Conservation (phyloP, 768 basidiomycete genomes). For the Candolleomyces eurysporus region DNA sequence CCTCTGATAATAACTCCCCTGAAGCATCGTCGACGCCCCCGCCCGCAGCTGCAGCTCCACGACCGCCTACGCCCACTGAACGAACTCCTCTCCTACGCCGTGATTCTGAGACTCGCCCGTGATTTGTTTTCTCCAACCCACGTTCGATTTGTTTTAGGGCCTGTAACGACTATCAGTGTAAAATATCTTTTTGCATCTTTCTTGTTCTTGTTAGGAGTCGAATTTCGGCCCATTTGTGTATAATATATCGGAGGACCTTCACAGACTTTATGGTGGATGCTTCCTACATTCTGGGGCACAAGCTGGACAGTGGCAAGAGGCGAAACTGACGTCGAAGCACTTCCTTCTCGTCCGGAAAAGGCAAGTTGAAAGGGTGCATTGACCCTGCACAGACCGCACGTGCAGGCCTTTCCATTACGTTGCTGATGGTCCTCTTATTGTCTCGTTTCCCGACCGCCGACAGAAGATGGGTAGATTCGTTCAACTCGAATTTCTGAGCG, state of each 20-base stretch:
- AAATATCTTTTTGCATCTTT: conserved; percentile 11
- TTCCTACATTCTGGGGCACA: not conserved
- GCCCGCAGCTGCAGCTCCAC: not conserved
- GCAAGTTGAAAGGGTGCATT: conserved; percentile 8
- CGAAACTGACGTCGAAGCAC: not conserved
- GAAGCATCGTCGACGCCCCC: not conserved
- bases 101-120: conserved; percentile 17
- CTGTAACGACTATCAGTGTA: conserved; percentile 10
- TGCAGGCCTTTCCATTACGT: not conserved
- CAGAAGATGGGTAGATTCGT: not conserved
- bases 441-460: conserved; percentile 14
- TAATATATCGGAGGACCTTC: conserved; percentile 3
- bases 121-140: conserved; percentile 9
- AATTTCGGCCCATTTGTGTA: not conserved
- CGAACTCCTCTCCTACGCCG: conserved; percentile 37
- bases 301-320: not conserved
- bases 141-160: no score
- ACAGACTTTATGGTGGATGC: not conserved
- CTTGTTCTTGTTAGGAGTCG: not conserved
- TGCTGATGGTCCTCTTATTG: conserved; percentile 21
- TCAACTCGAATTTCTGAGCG: no score
- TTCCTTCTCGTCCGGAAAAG: conserved; percentile 2
- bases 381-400: not conserved
- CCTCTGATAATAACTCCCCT: conserved; percentile 8
- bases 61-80: conserved; percentile 29